A percentile compares a stretch with the other conserved stretches of the same genome.
phyloP scores from a whole-genome alignment of 2,329 filamentous ascomycete genomes.

The Trichoderma arundinaceum region DNA sequence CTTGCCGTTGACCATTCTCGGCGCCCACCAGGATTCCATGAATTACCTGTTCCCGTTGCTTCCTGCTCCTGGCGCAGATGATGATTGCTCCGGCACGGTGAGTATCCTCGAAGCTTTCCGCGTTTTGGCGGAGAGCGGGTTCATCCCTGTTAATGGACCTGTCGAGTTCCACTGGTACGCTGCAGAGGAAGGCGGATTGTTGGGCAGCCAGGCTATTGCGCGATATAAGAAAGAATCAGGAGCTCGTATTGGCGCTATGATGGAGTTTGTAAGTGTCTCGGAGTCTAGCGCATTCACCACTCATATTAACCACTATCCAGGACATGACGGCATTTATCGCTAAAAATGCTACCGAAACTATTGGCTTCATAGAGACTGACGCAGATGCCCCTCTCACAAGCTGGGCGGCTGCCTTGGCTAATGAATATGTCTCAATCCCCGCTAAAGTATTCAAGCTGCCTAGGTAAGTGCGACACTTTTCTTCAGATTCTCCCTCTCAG shows the following conservation, averaged over 20 bases:
- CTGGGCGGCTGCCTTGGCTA: conserved; percentile 44
- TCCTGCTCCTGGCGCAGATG: conserved; percentile 73
- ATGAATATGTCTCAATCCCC: conserved; percentile 47
- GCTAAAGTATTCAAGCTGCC: conserved; percentile 44
- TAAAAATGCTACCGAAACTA: conserved; percentile 47
- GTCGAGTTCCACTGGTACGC: conserved; percentile 82
- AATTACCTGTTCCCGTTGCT: conserved; percentile 73
- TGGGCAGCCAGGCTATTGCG: conserved; percentile 70
- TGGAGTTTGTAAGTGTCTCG: conserved; percentile 62
- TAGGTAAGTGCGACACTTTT: conserved; percentile 34
- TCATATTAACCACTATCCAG: conserved; percentile 54
- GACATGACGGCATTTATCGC: conserved; percentile 50
- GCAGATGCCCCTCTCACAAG: conserved; percentile 46
- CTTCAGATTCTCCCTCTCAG: conserved; percentile 65
- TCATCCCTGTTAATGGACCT: conserved; percentile 46
- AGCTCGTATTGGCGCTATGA: conserved; percentile 72
- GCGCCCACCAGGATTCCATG: conserved; percentile 76
- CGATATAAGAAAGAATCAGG: conserved; percentile 66
- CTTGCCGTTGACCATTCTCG: conserved; percentile 50
- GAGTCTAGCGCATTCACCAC: conserved; percentile 44
- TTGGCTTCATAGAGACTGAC: conserved; percentile 48
- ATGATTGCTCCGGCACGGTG: conserved; percentile 74
- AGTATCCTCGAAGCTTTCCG: conserved; percentile 75
- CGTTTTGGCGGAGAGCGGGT: conserved; percentile 60
- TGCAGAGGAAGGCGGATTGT: conserved; percentile 76